phyloP scores from a whole-genome alignment of 1,284 basidiomycete genomes.

The Fereydounia khargensis region DNA sequence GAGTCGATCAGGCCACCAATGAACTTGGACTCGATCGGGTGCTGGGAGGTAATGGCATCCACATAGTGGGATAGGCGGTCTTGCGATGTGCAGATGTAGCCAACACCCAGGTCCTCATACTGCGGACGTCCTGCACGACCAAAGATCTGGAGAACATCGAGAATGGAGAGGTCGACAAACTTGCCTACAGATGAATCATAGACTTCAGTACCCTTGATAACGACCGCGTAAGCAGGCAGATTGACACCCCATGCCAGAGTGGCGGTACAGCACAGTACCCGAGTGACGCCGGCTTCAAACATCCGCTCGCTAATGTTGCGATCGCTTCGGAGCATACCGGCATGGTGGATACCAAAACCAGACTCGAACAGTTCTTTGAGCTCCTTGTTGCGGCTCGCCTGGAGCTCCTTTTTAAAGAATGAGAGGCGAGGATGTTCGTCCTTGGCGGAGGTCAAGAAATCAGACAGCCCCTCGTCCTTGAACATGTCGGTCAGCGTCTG shows the following conservation, averaged over 20 bases:
- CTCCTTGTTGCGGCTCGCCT: constrained; percentile 84
- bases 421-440: constrained; percentile 37
- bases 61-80: constrained; percentile 94
- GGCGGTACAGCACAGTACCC: constrained; percentile 97
- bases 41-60: constrained; percentile 79
- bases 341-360: constrained; percentile 96
- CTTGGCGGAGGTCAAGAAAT: constrained; percentile 64
- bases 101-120: constrained; percentile 89
- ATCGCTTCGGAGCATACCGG: constrained; percentile 93
- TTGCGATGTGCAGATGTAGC: constrained; percentile 90
- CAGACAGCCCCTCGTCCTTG: constrained; percentile 69
- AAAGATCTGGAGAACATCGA: constrained; percentile 94
- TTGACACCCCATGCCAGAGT: constrained; percentile 99
- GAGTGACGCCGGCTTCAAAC: constrained; percentile 83
- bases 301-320: constrained; percentile 92
- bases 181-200: constrained; percentile 63
- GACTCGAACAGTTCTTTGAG: constrained; percentile 90
- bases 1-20: constrained; percentile 82
- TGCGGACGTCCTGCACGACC: constrained; percentile 96
- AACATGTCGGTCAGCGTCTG: constrained; percentile 80
- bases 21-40: constrained; percentile 92
- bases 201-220: constrained; percentile 97
- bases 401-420: constrained; percentile 72
- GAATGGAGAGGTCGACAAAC: constrained; percentile 88
- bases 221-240: constrained; percentile 89